Base-by-base conservation (phyloP, 805 yeast genomes). In the Lipomyces orientalis region DNA sequence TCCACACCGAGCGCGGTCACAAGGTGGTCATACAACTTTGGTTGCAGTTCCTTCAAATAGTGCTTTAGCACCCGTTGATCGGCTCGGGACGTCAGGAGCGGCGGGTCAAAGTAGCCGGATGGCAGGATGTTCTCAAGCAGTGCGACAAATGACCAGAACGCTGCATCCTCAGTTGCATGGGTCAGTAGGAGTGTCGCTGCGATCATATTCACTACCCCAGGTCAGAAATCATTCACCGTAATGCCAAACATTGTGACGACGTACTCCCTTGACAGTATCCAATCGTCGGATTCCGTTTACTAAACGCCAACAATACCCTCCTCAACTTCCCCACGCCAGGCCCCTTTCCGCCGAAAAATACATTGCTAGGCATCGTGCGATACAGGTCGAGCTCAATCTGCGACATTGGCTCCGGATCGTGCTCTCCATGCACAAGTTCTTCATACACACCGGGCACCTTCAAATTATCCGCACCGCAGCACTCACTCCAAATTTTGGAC, bases 181-280 rank as follows among this genome's bases (percentile, higher is more conserved):
- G 82, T 81, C 29, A 86, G 73, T 12, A 86, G 73, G 9, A 86
- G 68, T 58, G 83, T 84, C 0, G 87, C 89, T 10, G 82, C 84
- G n/a, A 86, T 83, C 71, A 85, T 82, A 73, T 86, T 86, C 89
- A 86, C 68, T 68, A 29, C n/a, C n/a, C 6, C 7, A 25, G n/a
- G 33, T 82, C 14, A 14, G 34, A n/a, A 37, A 25, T 10, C 37
- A 29, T 49, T 12, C 35, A 16, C 2, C 6, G 14, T n/a, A 46
- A 29, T 2, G 19, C 31, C 16, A 8, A 7, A 14, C 35, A 16
- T 14, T 3, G 9, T 12, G 5, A 10, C 35, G 8, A 54, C 70
- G 14, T 61, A 67, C 70, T 78, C 0, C 89, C 89, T 71, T 86
- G 89, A 62, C 86, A 83, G 73, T 86, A 86, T 0, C 89, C 89